A percentile compares a stretch with the other conserved stretches of the same genome.
Conservation (phyloP, 2,329 filamentous ascomycete species). For the Incumbomyces delicatus region DNA sequence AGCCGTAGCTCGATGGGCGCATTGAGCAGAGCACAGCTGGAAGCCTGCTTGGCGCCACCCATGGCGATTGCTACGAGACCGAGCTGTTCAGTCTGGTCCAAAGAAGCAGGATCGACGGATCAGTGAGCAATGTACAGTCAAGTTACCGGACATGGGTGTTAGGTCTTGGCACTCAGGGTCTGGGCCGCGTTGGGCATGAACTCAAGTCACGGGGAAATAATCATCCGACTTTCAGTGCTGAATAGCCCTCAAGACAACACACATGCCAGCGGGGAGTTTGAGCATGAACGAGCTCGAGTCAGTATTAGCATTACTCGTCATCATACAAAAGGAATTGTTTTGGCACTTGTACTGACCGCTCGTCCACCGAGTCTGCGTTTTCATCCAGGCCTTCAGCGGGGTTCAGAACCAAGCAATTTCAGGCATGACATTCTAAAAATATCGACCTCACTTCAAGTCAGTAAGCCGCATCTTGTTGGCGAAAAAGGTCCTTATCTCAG, state of each 20-base stretch:
- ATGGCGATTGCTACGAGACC: background rate
- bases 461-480: too few species aligned
- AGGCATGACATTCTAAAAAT: constrained; percentile 2
- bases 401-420: background rate
- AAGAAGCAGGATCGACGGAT: too few species aligned
- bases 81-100: background rate
- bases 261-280: too few species aligned
- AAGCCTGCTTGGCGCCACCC: background rate
- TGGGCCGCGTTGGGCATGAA: too few species aligned
- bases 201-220: background rate
- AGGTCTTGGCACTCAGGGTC: too few species aligned
- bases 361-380: background rate
- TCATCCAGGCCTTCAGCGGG: background rate
- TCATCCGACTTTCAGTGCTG: background rate
- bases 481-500: too few species aligned
- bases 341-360: background rate
- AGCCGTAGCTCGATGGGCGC: background rate
- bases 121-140: too few species aligned
- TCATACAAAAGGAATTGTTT: background rate
- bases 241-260: too few species aligned
- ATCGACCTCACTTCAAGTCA: background rate
- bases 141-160: background rate
- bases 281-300: too few species aligned
- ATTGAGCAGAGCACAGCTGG: background rate
- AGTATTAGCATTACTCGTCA: too few species aligned